These are phyloP conservation scores for Xylaria scruposa DNA, from an alignment of 495 filamentous ascomycete species.

Conservation along the genomic window DNA sequence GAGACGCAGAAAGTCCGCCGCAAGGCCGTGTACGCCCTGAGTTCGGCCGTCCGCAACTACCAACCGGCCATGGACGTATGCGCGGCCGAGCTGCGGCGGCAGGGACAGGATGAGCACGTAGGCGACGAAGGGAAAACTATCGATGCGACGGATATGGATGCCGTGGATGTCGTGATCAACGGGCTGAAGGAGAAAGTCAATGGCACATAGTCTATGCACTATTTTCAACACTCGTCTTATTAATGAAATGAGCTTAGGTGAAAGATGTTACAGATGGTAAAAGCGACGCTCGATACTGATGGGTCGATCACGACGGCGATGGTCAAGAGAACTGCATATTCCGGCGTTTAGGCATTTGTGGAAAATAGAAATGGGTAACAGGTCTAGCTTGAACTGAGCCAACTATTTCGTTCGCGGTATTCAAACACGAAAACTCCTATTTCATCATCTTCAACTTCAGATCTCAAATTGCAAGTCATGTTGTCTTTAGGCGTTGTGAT, in stretches of 20 bases:
- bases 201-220: slow-evolving; percentile 28
- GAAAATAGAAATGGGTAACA: slow-evolving; percentile 22
- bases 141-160: slow-evolving; percentile 85
- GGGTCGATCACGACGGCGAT: not conserved
- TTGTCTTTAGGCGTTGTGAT: slow-evolving; percentile 4
- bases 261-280: not conserved
- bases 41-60: slow-evolving; percentile 82
- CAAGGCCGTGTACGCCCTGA: slow-evolving; percentile 88
- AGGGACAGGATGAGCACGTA: slow-evolving; percentile 51
- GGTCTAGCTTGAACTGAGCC: not conserved
- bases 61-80: slow-evolving; percentile 75
- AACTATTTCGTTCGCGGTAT: not conserved
- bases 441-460: not conserved
- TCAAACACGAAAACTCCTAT: not conserved
- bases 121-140: slow-evolving; percentile 46
- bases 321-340: slow-evolving; percentile 34
- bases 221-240: not conserved
- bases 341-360: slow-evolving; percentile 34
- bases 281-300: not conserved
- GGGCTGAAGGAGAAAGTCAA: slow-evolving; percentile 63
- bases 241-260: not conserved
- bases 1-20: slow-evolving; percentile 70
- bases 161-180: slow-evolving; percentile 74
- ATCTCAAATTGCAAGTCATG: not conserved
- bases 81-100: slow-evolving; percentile 63